Base-by-base conservation (phyloP, 257 asterid genomes). In the Nicotiana benthamiana region DNA sequence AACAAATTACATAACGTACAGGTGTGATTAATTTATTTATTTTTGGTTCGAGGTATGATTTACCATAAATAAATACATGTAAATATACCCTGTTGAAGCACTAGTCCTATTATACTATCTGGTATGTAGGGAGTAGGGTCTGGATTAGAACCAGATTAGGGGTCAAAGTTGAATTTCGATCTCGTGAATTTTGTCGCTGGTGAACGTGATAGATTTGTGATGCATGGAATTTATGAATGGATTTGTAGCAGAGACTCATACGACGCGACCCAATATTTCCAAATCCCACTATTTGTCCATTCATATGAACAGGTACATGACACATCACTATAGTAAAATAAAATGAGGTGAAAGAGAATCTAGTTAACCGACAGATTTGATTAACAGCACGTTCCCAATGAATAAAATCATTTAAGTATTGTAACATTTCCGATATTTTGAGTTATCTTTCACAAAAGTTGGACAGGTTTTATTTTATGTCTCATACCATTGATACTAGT, bases 241-340 rank as follows among this genome's bases (percentile, higher is more conserved):
- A 72, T 72, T 72, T 22, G 36, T 46, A 46, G 15, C 54, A 48
- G 17, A 51, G 54, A 12, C 54, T 40, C 46, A 40, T 40, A 68
- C 56, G 59, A 70, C 57, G 36, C 54, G 57, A 72, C 59, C 77
- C 59, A 72, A 72, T 72, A 72, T 72, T 72, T 43, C 77, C 60
- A 72, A 72, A 72, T 72, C 77, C 77, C 77, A 72, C 36, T 46
- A 72, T 72, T 46, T 72, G 60, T 72, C 77, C 77, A 12, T 22
- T 72, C 48, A 22, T 72, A 12, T 5, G 5, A 46, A n/a, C 36
- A 70, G 1, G 36, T 22, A 72, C 60, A 70, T 70, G 34, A 70
- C 17, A 34, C 77, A 43, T 40, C 57, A 70, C 77, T 40, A 36
- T 20, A 18, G 30, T 10, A 9, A 11, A 5, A 2, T 22, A 12